Base-by-base conservation (phyloP, 331 rosid genomes). In the Quercus tomentella region DNA sequence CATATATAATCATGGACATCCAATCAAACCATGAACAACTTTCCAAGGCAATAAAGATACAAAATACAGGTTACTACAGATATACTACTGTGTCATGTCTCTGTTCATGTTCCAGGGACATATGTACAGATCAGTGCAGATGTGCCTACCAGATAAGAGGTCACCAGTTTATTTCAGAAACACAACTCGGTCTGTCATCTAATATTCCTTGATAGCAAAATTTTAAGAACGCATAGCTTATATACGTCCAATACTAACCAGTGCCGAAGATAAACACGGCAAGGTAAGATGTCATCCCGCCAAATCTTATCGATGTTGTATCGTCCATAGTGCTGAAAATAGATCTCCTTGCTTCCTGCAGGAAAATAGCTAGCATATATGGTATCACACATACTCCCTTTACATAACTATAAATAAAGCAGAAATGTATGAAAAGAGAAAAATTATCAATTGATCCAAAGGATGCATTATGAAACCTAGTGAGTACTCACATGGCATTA, bases 201-300 rank as follows among this genome's bases (percentile, higher is more conserved):
- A 49, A 21, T 10, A 14, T 18, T 18, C 43, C 22, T n/a, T 62
- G 11, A 28, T 55, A 31, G 57, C 45, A 55, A 28, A 26, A 26
- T 8, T 49, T 76, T 51, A 63, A 33, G 33, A 58, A 26, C 51
- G 35, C n/a, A 21, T 65, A 80, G 37, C 26, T 11, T 65, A 72
- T 43, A 15, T 65, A 45, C 7, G 26, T 51, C 70, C 11, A 33
- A 76, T 49, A 81, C 92, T 90, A 57, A 95, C 99, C 99, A 93
- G 83, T 95, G 98, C 52, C 97, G 87, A 84, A 94, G 96, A 87
- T 94, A 95, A 74, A 87, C 84, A 41, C 99, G 97, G 75, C 99
- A 95, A 70, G 99, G 98, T 74, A 95, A 85, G 75, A 95, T 91
- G 82, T 91, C 99, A 82, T 95, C 97, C 74, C 93, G 86, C 98